phyloP scores from a whole-genome alignment of 2,329 filamentous ascomycete genomes.

The Aspergillus sp. region DNA sequence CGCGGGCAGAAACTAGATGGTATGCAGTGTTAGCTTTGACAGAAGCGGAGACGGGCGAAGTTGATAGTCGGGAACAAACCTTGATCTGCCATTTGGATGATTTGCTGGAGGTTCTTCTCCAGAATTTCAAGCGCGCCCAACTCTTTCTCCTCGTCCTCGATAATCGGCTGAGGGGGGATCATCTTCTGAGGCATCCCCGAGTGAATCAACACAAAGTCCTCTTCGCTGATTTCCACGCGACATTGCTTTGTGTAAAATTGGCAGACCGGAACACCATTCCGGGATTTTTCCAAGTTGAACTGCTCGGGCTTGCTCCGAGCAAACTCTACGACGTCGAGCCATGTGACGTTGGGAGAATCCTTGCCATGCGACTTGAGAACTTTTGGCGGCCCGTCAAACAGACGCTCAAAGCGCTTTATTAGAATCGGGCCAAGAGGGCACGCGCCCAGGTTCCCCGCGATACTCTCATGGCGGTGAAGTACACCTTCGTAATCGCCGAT shows the following conservation, averaged over 20 bases:
- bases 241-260: conserved; percentile 82
- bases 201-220: conserved; percentile 83
- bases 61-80: conserved; percentile 46
- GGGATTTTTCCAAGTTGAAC: conserved; percentile 71
- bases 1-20: conserved; percentile 64
- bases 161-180: conserved; percentile 78
- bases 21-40: conserved; percentile 4
- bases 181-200: conserved; percentile 82
- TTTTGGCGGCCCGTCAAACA: conserved; percentile 81
- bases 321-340: conserved; percentile 85
- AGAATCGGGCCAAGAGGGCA: conserved; percentile 81
- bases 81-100: conserved; percentile 82
- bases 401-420: conserved; percentile 81
- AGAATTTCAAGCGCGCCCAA: conserved; percentile 81
- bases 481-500: conserved; percentile 84
- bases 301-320: conserved; percentile 79
- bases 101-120: conserved; percentile 74
- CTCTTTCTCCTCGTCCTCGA: conserved; percentile 86
- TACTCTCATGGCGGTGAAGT: conserved; percentile 81
- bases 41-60: too few relatives aligned
- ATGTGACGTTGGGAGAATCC: conserved; percentile 68
- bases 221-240: conserved; percentile 82
- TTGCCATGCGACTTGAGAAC: conserved; percentile 67
- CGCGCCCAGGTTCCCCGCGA: conserved; percentile 82
- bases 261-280: conserved; percentile 73